A percentile compares a stretch with the other conserved stretches of the same genome.
These are phyloP conservation scores for Rossbeevera mucosa DNA, from an alignment of 768 basidiomycete genomes.

Conservation along the genomic window DNA sequence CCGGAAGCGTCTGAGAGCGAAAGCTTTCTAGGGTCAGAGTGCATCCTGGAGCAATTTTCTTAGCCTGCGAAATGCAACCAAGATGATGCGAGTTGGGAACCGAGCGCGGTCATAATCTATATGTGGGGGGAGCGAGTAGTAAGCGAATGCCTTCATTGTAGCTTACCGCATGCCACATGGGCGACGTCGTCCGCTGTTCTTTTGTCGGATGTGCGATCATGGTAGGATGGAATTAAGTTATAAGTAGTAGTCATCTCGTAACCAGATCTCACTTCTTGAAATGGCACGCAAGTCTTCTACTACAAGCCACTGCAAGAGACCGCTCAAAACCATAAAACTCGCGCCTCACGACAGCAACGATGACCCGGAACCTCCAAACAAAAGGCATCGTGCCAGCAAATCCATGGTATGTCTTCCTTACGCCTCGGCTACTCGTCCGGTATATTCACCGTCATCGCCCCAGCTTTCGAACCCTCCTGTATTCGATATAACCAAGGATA, in stretches of 20 bases:
- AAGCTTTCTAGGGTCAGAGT: neutral
- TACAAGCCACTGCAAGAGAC: conserved; percentile 5
- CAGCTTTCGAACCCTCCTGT: conserved; percentile 23
- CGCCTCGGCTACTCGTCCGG: too few species aligned
- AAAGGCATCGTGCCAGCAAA: conserved; percentile 12
- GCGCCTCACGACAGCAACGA: conserved; percentile 8
- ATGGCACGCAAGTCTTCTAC: conserved; percentile 20
- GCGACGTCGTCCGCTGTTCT: too few species aligned
- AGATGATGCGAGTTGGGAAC: too few species aligned
- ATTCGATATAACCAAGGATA: conserved; percentile 21
- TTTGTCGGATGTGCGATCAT: too few species aligned
- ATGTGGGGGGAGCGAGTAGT: too few species aligned
- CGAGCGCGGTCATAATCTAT: too few species aligned
- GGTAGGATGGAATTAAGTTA: too few species aligned
- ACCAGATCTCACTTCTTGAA: too few species aligned
- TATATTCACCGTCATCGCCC: neutral
- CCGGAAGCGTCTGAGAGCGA: neutral
- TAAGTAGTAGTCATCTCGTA: too few species aligned
- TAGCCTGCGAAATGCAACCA: too few species aligned
- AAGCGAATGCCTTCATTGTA: too few species aligned
- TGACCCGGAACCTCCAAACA: conserved; percentile 18
- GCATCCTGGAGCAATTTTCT: neutral
- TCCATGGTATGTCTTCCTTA: conserved; percentile 8
- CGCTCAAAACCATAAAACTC: conserved; percentile 25
- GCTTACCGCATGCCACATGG: too few species aligned